phyloP scores from a whole-genome alignment of 768 basidiomycete genomes.

The Suillus bovinus region DNA sequence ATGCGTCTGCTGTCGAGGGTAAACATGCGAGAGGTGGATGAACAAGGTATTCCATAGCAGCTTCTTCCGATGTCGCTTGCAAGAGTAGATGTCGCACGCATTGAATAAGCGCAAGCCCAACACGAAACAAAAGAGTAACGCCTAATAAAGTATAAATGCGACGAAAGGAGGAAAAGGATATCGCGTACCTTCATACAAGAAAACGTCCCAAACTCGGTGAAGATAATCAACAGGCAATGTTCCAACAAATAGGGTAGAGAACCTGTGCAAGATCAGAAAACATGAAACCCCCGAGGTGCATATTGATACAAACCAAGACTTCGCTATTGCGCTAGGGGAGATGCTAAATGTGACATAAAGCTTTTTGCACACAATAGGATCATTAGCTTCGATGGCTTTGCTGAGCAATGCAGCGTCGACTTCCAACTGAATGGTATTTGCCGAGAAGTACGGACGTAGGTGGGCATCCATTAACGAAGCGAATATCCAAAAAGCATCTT shows the following conservation, averaged over 20 bases:
- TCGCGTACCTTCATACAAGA: slow-evolving; percentile 71
- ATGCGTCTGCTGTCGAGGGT: slow-evolving; percentile 58
- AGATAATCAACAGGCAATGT: slow-evolving; percentile 64
- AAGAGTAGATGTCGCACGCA: slow-evolving; percentile 62
- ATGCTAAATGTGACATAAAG: slow-evolving; percentile 67
- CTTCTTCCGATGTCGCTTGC: slow-evolving; percentile 46
- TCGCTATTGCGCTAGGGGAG: slow-evolving; percentile 54
- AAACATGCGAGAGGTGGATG: slow-evolving; percentile 54
- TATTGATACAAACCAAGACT: slow-evolving; percentile 54
- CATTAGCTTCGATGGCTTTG: slow-evolving; percentile 65
- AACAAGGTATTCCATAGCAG: slow-evolving; percentile 48
- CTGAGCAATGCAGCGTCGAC: slow-evolving; percentile 74
- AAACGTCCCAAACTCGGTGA: slow-evolving; percentile 81
- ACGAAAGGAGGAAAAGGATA: not conserved
- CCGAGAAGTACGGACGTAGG: slow-evolving; percentile 75
- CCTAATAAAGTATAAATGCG: slow-evolving; percentile 41
- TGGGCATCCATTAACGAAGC: slow-evolving; percentile 84
- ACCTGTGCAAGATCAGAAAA: slow-evolving; percentile 45
- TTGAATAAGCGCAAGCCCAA: slow-evolving; percentile 64
- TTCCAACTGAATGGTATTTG: slow-evolving; percentile 61
- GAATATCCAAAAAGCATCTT: slow-evolving; percentile 92
- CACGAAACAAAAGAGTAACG: slow-evolving; percentile 70
- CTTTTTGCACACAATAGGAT: slow-evolving; percentile 61
- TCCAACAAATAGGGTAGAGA: slow-evolving; percentile 69
- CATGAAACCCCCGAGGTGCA: not conserved